These are phyloP conservation scores for Tarenaya hassleriana DNA, from an alignment of 345 rosid genomes.

Conservation along the genomic window DNA sequence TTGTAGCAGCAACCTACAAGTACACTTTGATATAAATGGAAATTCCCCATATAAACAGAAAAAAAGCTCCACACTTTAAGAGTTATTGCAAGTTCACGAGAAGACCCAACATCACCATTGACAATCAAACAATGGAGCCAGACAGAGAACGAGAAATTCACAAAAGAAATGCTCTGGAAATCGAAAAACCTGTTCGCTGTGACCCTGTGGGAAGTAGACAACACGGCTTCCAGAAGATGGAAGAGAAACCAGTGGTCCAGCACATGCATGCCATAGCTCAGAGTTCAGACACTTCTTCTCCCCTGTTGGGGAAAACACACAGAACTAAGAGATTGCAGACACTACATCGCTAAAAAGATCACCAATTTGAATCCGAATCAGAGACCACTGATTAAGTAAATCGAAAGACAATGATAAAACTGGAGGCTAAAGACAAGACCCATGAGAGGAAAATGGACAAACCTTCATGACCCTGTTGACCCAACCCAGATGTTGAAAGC, in stretches of 20 bases:
- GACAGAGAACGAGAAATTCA: neutral
- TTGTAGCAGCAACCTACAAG: constrained; percentile 57
- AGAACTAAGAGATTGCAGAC: constrained; percentile 14
- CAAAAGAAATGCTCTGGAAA: neutral
- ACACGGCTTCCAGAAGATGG: constrained; percentile 46
- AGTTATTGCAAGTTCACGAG: neutral
- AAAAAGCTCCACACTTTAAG: constrained; percentile 19
- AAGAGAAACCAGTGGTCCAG: constrained; percentile 58
- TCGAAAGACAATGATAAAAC: constrained; percentile 5
- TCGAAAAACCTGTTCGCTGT: constrained; percentile 45
- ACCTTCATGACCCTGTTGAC: constrained; percentile 57
- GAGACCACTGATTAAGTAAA: neutral
- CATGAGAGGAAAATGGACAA: neutral
- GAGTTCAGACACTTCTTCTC: constrained; percentile 49
- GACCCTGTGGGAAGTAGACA: constrained; percentile 56
- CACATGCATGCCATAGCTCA: constrained; percentile 67
- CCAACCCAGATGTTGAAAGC: constrained; percentile 50
- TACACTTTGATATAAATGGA: constrained; percentile 29
- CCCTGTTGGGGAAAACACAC: constrained; percentile 23
- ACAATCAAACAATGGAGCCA: neutral
- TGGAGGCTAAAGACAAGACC: too few species aligned
- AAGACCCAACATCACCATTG: neutral
- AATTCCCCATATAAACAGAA: constrained; percentile 13
- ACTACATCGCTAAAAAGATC: neutral
- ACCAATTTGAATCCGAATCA: neutral